Base-by-base conservation (phyloP, 1,284 basidiomycete genomes). In the Pisolithus thermaeus region DNA sequence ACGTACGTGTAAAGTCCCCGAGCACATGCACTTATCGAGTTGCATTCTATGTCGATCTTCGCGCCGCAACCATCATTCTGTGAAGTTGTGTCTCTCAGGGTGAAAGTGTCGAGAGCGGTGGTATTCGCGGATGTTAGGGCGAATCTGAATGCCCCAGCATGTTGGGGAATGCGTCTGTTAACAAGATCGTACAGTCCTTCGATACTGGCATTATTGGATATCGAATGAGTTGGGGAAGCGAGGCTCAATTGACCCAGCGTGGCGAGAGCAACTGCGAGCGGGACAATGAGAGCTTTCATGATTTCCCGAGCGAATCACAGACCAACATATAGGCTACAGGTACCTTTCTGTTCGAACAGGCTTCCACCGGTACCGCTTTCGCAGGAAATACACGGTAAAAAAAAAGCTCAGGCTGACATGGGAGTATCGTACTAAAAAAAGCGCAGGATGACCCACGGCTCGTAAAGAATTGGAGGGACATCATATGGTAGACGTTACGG, bases 381-480 rank as follows among this genome's bases (percentile, higher is more conserved):
- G 23, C 23, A 5, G 3, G 23, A 25, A 25, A 25, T 25, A 2
- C 23, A 25, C 1, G 23, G 2, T 25, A 6, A 6, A 7, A 28
- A 2, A 28, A 28, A 28, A 28, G 28, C 8, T 9, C 7, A 2
- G 8, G 7, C 8, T 28, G 7, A 28, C 28, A 8, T 28, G 28
- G 9, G 7, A 9, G 4, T 28, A 28, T 28, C 28, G 28, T 28
- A 28, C 8, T 28, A 28, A 28, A 28, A n/a, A 9, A 7, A 8
- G 28, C 7, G 9, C 7, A 28, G 28, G 28, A 28, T 28, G 85
- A 91, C 63, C 75, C 82, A 9, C 64, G 72, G 28, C 76, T 91
- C 14, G 80, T 91, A 16, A 87, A 90, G 65, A 83, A 85, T 50
- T 90, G 83, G 55, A 74, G 79, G 32, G 22, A 46, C 37, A 43